Evolutionary conservation across 306 rosid species (phyloP), one percentile per base, ranked within the genome.

Genomic region (Pterocarpus macrocarpus): DNA sequence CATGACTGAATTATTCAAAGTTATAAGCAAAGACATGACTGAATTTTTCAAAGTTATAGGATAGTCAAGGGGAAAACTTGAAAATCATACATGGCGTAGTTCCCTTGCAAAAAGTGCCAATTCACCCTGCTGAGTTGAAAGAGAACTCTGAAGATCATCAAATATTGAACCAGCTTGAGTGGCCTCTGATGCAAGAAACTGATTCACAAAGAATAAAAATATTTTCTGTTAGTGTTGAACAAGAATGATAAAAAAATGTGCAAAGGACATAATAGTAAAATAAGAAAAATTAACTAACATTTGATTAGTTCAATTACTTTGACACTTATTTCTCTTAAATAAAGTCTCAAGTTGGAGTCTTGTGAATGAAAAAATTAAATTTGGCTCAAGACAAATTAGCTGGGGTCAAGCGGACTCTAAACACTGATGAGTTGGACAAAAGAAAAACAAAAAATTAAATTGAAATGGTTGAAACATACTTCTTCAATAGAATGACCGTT

Each of bases 91-190:
- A 89, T 94, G 86, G 63, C 91, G 86, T 67, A 96, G 68, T 67
- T 94, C 98, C 87, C 88, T 72, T 0, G 98, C 94, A 85, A 90
- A 91, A 66, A 67, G 39, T 63, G 87, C 78, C 81, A 93, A 72
- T 89, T 90, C 98, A 32, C 87, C 90, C 47, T 88, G 93, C 77
- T 96, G 94, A 47, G 89, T 84, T 6, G 98, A 90, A 41, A 96
- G 97, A 47, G 89, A 64, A 72, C 80, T 84, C 71, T 90, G 91
- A 83, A 96, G 90, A 49, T 86, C 90, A 49, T 90, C 93, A 87
- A 93, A 88, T 76, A 91, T 90, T 30, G 88, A 73, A 64, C 86
- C 87, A 17, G 85, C 86, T 88, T 86, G 90, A 2, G 85, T 75
- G 61, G 84, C 84, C 80, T 90, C 94, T 1, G 90, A 85, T 43